A percentile compares a stretch with the other conserved stretches of the same genome.
phyloP scores from a whole-genome alignment of 2,329 filamentous ascomycete genomes.

The Ceratocystis destructans region DNA sequence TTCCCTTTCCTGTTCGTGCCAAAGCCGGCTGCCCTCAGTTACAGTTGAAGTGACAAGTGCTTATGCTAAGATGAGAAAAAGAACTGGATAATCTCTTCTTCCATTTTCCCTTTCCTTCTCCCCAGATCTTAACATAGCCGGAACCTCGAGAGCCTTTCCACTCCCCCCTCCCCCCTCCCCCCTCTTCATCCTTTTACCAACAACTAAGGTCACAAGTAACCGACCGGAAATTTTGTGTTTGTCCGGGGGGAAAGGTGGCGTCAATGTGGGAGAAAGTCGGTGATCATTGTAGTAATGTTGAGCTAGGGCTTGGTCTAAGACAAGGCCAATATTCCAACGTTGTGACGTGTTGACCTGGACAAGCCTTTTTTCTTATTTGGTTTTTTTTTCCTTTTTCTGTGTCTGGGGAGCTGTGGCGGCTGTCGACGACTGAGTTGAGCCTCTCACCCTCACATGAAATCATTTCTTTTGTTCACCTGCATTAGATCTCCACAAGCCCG shows the following conservation, averaged over 20 bases:
- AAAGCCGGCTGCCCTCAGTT: not conserved
- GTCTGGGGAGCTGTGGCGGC: not conserved
- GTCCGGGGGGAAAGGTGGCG: not conserved
- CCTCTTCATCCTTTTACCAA: not conserved
- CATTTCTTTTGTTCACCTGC: slow-evolving; percentile 4
- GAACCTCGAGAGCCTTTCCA: not conserved
- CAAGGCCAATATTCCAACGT: no score
- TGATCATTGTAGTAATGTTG: no score
- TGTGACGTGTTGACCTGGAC: no score
- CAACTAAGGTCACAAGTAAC: not conserved
- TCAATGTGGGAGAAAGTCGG: not conserved
- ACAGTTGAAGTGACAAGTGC: not conserved
- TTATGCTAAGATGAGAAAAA: slow-evolving; percentile 1
- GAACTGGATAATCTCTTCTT: not conserved
- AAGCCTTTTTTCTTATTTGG: no score
- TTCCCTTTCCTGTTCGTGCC: not conserved
- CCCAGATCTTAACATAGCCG: not conserved
- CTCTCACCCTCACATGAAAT: slow-evolving; percentile 1
- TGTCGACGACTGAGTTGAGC: not conserved
- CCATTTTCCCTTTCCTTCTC: not conserved
- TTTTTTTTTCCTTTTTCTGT: not conserved
- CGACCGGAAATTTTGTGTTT: not conserved
- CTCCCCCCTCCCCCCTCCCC: no score
- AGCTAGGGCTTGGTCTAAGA: no score
- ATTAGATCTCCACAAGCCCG: not conserved